These are phyloP conservation scores for Erucastrum elatum DNA, from an alignment of 345 rosid species.

Conservation along the genomic window DNA sequence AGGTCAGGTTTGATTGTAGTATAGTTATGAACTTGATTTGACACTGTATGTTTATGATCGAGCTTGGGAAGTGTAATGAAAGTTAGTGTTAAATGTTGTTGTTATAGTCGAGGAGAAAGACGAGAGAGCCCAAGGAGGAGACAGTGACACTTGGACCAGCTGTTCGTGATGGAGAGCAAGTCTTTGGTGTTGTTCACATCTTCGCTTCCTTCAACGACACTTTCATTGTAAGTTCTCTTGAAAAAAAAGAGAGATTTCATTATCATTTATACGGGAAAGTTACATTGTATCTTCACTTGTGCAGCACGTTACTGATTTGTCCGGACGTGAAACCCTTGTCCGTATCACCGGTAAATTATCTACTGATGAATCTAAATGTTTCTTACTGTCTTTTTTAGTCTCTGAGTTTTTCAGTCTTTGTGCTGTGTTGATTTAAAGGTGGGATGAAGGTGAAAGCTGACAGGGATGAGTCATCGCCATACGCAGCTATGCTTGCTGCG, in stretches of 20 bases:
- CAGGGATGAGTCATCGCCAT: constrained; percentile 76
- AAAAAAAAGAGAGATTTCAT: not conserved
- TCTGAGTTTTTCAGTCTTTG: not conserved
- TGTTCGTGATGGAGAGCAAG: constrained; percentile 75
- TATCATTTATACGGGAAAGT: not conserved
- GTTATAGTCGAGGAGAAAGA: constrained; percentile 66
- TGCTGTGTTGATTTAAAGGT: constrained; percentile 44
- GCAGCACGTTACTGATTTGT: constrained; percentile 91
- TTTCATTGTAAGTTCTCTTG: constrained; percentile 62
- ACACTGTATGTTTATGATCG: not conserved
- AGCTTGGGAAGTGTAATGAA: not conserved
- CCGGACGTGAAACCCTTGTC: constrained; percentile 90
- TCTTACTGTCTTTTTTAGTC: not conserved
- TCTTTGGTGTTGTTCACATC: constrained; percentile 84
- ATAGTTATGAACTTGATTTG: not conserved
- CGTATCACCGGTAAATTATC: constrained; percentile 73
- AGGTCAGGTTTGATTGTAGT: no score
- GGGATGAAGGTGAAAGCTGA: constrained; percentile 98
- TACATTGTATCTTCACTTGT: not conserved
- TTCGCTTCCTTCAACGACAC: constrained; percentile 92
- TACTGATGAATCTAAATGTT: not conserved
- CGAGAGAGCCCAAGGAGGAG: constrained; percentile 87
- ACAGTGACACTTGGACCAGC: constrained; percentile 76
- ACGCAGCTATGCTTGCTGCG: constrained; percentile 89
- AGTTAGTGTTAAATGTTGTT: not conserved